phyloP scores from a whole-genome alignment of 805 yeast genomes.

The Vanderwaltozyma polyspora region DNA sequence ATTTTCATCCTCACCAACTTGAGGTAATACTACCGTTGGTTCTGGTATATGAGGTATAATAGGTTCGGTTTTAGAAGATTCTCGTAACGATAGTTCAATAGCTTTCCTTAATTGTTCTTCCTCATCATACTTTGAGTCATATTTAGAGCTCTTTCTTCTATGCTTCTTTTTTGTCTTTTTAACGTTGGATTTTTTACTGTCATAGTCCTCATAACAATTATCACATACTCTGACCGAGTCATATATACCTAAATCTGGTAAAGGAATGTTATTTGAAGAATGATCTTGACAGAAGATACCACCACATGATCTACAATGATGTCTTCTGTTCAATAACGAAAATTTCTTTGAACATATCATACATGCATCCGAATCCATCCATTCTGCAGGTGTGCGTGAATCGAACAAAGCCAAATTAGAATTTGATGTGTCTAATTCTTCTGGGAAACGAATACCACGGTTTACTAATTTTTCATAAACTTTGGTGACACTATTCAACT shows the following conservation, averaged over 20 bases:
- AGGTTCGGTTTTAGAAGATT: slow-evolving; percentile 24
- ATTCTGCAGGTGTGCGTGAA: slow-evolving; percentile 89
- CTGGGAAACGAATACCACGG: slow-evolving; percentile 63
- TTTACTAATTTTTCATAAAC: slow-evolving; percentile 47
- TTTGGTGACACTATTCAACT: slow-evolving; percentile 51
- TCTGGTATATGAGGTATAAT: slow-evolving; percentile 20
- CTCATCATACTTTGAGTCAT: slow-evolving; percentile 53
- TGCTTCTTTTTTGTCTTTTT: slow-evolving; percentile 9
- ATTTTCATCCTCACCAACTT: slow-evolving; percentile 39
- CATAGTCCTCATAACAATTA: slow-evolving; percentile 61
- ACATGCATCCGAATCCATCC: slow-evolving; percentile 93
- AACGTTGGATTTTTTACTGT: slow-evolving; percentile 25
- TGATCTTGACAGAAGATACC: slow-evolving; percentile 85
- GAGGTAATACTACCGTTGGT: neutral
- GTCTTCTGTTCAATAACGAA: slow-evolving; percentile 77
- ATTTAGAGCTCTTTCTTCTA: slow-evolving; percentile 17
- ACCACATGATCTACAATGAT: slow-evolving; percentile 95
- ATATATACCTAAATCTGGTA: slow-evolving; percentile 76
- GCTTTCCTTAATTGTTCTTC: slow-evolving; percentile 74
- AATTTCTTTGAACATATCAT: slow-evolving; percentile 83
- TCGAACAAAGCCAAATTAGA: slow-evolving; percentile 50
- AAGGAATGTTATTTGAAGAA: slow-evolving; percentile 57
- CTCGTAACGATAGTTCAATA: slow-evolving; percentile 65
- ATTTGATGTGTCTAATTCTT: slow-evolving; percentile 8
- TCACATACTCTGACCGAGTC: slow-evolving; percentile 92